These are phyloP conservation scores for Capronia coronata DNA, from an alignment of 2,329 filamentous ascomycete genomes.

Conservation along the genomic window DNA sequence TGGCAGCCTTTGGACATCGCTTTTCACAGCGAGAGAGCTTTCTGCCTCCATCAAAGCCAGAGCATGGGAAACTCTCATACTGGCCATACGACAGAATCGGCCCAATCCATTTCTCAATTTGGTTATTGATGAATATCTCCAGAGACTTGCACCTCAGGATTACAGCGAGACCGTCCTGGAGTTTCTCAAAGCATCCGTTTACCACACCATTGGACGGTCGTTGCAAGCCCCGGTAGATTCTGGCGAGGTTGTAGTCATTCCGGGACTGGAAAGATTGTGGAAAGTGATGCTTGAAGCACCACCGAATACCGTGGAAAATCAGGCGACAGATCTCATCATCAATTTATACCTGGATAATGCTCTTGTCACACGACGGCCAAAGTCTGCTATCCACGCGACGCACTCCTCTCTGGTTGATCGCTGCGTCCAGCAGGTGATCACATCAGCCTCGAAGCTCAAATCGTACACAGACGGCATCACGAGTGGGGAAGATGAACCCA, in stretches of 20 bases:
- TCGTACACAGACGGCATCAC: constrained; percentile 40
- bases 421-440: constrained; percentile 64
- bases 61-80: constrained; percentile 63
- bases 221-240: constrained; percentile 32
- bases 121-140: constrained; percentile 21
- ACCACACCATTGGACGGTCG: constrained; percentile 16
- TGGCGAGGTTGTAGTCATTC: constrained; percentile 40
- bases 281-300: constrained; percentile 67
- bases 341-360: constrained; percentile 60
- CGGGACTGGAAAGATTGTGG: constrained; percentile 69
- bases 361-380: constrained; percentile 38
- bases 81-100: constrained; percentile 28
- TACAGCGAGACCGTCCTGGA: constrained; percentile 21
- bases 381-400: constrained; percentile 47
- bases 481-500: constrained; percentile 47
- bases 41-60: constrained; percentile 55
- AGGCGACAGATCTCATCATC: constrained; percentile 65
- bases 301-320: constrained; percentile 57
- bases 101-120: constrained; percentile 19
- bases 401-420: constrained; percentile 67
- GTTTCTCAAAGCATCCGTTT: constrained; percentile 21
- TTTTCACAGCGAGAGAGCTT: constrained; percentile 60
- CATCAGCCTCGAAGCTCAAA: constrained; percentile 55
- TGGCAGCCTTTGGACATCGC: constrained; percentile 61
- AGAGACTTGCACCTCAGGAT: constrained; percentile 16